Evolutionary conservation across 2,329 filamentous ascomycete species (phyloP), one percentile per base, ranked within the genome.

Genomic region (Fusarium nurragi): DNA sequence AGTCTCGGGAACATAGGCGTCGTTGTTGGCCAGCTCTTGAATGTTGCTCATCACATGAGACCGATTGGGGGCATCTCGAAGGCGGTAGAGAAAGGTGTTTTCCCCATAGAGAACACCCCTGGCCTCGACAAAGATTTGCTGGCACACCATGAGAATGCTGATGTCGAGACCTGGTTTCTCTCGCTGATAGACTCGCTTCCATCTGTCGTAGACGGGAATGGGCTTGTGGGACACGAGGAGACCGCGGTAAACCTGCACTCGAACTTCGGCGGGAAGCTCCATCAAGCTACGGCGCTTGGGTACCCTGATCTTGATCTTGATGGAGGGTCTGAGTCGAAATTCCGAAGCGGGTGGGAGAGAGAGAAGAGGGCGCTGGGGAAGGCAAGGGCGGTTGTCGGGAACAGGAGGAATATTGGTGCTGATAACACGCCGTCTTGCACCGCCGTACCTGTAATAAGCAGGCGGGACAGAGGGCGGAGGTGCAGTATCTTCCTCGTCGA

Each of bases 81-180:
- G 70, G 9, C 76, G 71, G 59, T 86, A 85, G 3, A 75, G 62
- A 57, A 86, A 86, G 0, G 48, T 75, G 46, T 86, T 86, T 25
- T 78, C 73, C 4, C 80, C 79, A 54, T 83, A 86, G 1, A 86
- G 74, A 6, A 84, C 69, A 3, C 66, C 66, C 3, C 75, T 61
- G 3, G 77, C 79, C 67, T 84, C 80, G 0, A 43, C 8, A 28
- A 75, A 75, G 25, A 82, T 63, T 2, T 56, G 50, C 4, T 61
- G 67, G 70, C 77, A 80, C 3, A 72, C 74, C 4, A 60, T 49
- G 22, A 86, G 70, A 39, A 86, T 77, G 0, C 58, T 60, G 3
- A 76, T 71, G 10, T 77, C 57, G 1, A 83, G 74, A 1, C 64
- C 61, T 2, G 73, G 64, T 8, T 64, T 68, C 46, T 72, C 61